These are phyloP conservation scores for Russula foetens DNA, from an alignment of 768 basidiomycete species.

Conservation along the genomic window DNA sequence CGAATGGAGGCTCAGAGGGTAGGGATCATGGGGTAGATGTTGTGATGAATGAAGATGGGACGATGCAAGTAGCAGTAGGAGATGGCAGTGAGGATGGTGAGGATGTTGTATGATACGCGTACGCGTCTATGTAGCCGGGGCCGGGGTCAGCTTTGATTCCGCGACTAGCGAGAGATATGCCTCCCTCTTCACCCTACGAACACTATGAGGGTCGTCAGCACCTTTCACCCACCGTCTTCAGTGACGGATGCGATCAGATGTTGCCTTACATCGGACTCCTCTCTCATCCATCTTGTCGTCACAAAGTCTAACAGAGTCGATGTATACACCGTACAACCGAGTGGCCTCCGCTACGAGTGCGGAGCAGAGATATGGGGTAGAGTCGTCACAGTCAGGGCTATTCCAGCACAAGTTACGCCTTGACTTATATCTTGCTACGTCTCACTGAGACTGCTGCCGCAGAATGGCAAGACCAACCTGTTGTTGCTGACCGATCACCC, in stretches of 20 bases:
- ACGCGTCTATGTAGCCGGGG: no score
- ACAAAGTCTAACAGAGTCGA: constrained; percentile 61
- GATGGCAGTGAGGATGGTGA: neutral
- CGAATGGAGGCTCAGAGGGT: constrained; percentile 17
- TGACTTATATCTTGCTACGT: neutral
- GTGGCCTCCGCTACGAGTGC: constrained; percentile 54
- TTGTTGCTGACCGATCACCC: constrained; percentile 71
- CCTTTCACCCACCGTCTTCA: constrained; percentile 71
- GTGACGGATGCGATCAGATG: constrained; percentile 65
- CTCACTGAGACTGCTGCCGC: neutral
- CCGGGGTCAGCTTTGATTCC: no score
- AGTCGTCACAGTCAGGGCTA: constrained; percentile 45
- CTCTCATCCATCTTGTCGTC: constrained; percentile 57
- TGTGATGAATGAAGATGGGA: constrained; percentile 53
- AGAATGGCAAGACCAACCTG: constrained; percentile 36
- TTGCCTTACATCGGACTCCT: constrained; percentile 39
- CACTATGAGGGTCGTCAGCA: constrained; percentile 52
- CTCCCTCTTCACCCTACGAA: neutral
- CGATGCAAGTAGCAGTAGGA: constrained; percentile 34
- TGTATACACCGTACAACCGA: constrained; percentile 53
- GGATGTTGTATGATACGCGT: neutral
- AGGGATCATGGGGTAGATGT: constrained; percentile 28
- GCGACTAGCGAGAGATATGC: neutral
- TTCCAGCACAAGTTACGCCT: constrained; percentile 45
- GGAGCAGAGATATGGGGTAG: constrained; percentile 62